A percentile compares a stretch with the other conserved stretches of the same genome.
Evolutionary conservation across 2,329 filamentous ascomycete genomes (phyloP).

Genomic region (Fusarium armeniacum): DNA sequence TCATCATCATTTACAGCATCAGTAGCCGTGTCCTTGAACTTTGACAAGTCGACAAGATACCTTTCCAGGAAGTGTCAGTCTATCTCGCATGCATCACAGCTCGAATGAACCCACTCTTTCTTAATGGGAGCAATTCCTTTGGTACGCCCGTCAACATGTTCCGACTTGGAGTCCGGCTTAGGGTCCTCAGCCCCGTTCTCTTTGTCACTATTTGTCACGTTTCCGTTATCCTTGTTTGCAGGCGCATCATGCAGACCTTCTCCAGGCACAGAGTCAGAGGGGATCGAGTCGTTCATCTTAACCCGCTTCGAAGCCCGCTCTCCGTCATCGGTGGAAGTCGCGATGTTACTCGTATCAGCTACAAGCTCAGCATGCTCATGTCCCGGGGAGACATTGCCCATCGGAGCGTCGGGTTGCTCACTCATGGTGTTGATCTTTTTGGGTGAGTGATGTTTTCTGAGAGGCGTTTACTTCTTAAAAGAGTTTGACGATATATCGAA

Average conservation of each 20-base stretch:
- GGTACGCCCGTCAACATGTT: slow-evolving; percentile 51
- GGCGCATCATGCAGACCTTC: slow-evolving; percentile 43
- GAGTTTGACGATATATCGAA: background rate
- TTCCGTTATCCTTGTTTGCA: slow-evolving; percentile 29
- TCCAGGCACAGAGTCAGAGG: slow-evolving; percentile 34
- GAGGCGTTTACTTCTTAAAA: background rate
- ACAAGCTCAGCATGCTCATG: slow-evolving; percentile 31
- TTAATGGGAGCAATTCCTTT: slow-evolving; percentile 79
- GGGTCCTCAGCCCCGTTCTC: slow-evolving; percentile 27
- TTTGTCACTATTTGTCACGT: slow-evolving; percentile 38
- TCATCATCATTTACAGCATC: slow-evolving; percentile 60
- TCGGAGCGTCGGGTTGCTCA: slow-evolving; percentile 45
- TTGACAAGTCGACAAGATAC: slow-evolving; percentile 58
- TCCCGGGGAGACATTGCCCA: slow-evolving; percentile 41
- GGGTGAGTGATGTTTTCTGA: background rate
- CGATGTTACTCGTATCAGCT: slow-evolving; percentile 37
- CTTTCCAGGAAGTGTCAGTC: slow-evolving; percentile 48
- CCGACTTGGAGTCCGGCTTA: slow-evolving; percentile 25
- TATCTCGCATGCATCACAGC: background rate
- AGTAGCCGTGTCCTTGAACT: slow-evolving; percentile 44
- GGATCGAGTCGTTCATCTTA: slow-evolving; percentile 62
- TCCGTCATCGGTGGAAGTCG: slow-evolving; percentile 23
- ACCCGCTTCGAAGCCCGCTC: slow-evolving; percentile 70
- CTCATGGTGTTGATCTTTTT: slow-evolving; percentile 45
- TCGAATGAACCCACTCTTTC: slow-evolving; percentile 70